These are phyloP conservation scores for Ascoidea rubescens DNA, from an alignment of 805 yeast genomes.

Conservation along the genomic window DNA sequence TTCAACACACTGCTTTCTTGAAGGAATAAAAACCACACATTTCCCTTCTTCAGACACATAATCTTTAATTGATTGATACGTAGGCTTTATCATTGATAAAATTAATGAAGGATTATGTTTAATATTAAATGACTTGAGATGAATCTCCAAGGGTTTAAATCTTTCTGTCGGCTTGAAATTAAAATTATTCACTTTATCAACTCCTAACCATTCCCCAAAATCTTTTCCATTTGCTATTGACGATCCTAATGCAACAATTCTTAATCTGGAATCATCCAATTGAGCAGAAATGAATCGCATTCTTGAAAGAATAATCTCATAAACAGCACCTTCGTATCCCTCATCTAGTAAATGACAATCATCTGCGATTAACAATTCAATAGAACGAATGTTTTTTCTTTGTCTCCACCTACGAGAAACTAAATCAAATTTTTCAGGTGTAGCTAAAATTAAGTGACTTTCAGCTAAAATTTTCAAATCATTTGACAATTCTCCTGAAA, in stretches of 20 bases:
- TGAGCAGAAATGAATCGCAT: conserved; percentile 59
- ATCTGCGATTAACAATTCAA: conserved; percentile 61
- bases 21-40: conserved; percentile 42
- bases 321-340: conserved; percentile 41
- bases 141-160: conserved; percentile 40
- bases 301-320: conserved; percentile 61
- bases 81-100: conserved; percentile 34
- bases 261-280: conserved; percentile 28
- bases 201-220: conserved; percentile 79
- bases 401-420: conserved; percentile 76
- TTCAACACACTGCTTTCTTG: conserved; percentile 38
- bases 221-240: conserved; percentile 68
- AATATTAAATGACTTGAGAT: conserved; percentile 32
- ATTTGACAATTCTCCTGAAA: conserved; percentile 40
- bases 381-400: conserved; percentile 50
- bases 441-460: conserved; percentile 58
- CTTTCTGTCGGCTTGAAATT: conserved; percentile 61
- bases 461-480: conserved; percentile 44
- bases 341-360: conserved; percentile 55
- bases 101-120: conserved; percentile 39
- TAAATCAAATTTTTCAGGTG: conserved; percentile 67
- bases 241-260: conserved; percentile 59
- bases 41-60: conserved; percentile 19
- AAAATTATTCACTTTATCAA: conserved; percentile 41
- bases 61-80: conserved; percentile 27